phyloP scores from a whole-genome alignment of 2,329 filamentous ascomycete genomes.

The Venturia aucupariae region DNA sequence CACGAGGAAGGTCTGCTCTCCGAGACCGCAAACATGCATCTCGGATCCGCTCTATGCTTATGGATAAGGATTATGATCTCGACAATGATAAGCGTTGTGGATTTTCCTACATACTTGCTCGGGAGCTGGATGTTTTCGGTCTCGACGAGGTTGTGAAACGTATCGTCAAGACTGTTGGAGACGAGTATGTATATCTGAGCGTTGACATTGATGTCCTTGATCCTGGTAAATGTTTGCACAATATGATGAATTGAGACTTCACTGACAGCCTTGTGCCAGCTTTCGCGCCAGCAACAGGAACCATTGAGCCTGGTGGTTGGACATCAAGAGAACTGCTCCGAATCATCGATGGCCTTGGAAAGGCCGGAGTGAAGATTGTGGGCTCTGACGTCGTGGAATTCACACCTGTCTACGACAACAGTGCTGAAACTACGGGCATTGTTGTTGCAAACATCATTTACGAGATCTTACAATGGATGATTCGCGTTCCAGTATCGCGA shows the following conservation, averaged over 20 bases:
- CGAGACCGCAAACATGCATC: constrained; percentile 1
- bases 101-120: neutral
- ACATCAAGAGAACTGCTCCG: constrained; percentile 2
- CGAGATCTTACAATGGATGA: constrained; percentile 49
- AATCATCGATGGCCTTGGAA: neutral
- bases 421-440: constrained; percentile 63
- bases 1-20: neutral
- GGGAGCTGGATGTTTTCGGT: constrained; percentile 2
- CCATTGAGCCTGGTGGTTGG: neutral
- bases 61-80: constrained; percentile 1
- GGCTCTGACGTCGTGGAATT: constrained; percentile 67
- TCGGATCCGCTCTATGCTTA: neutral
- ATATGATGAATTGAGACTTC: neutral
- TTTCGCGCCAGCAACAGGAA: constrained; percentile 7
- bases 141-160: neutral
- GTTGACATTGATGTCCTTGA: constrained; percentile 13
- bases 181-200: constrained; percentile 5
- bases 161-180: neutral
- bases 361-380: constrained; percentile 52
- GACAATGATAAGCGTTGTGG: constrained; percentile 7
- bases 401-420: constrained; percentile 62
- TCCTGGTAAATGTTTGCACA: neutral
- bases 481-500: constrained; percentile 5
- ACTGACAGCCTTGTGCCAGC: neutral
- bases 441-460: constrained; percentile 62